phyloP scores from a whole-genome alignment of 2,329 filamentous ascomycete species.

The Diaporthe ampelina region DNA sequence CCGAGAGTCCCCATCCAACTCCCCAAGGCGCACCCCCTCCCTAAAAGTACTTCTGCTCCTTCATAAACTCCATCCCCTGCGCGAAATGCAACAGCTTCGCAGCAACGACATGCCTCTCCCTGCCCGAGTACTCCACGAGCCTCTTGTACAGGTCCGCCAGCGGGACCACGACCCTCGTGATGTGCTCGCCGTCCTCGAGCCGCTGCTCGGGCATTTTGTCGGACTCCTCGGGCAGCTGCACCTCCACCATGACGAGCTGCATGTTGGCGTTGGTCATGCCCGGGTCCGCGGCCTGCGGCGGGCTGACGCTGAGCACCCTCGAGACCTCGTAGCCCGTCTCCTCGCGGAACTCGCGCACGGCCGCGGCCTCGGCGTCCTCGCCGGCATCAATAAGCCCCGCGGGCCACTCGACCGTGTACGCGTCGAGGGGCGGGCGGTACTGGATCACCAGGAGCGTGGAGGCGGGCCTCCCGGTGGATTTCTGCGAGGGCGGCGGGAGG shows the following conservation, averaged over 20 bases:
- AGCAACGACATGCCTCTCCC: conserved; percentile 66
- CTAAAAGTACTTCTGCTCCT: conserved; percentile 51
- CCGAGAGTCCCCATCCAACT: too few species aligned
- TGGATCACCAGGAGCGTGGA: conserved; percentile 66
- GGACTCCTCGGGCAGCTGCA: conserved; percentile 63
- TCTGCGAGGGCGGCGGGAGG: conserved; percentile 55
- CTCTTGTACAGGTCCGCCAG: conserved; percentile 68
- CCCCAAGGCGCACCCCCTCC: too few species aligned
- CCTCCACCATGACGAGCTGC: conserved; percentile 72
- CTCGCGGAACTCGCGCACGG: conserved; percentile 67
- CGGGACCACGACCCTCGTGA: conserved; percentile 71
- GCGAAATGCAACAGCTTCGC: conserved; percentile 74
- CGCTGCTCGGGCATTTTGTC: conserved; percentile 68
- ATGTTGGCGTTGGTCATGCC: conserved; percentile 73
- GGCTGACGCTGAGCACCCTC: conserved; percentile 60
- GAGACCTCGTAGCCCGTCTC: conserved; percentile 69
- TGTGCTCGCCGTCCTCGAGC: conserved; percentile 73
- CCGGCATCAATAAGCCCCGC: conserved; percentile 66
- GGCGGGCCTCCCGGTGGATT: background rate
- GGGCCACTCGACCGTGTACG: conserved; percentile 67
- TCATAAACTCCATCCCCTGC: conserved; percentile 66
- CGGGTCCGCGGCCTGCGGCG: conserved; percentile 69
- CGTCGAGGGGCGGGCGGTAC: conserved; percentile 65
- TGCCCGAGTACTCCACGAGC: conserved; percentile 60
- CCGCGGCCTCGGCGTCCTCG: conserved; percentile 65